Percentiles rank a stretch among this genome's conserved stretches.
phyloP scores from a whole-genome alignment of 2,329 filamentous ascomycete genomes.

The Corinectria fuckeliana region DNA sequence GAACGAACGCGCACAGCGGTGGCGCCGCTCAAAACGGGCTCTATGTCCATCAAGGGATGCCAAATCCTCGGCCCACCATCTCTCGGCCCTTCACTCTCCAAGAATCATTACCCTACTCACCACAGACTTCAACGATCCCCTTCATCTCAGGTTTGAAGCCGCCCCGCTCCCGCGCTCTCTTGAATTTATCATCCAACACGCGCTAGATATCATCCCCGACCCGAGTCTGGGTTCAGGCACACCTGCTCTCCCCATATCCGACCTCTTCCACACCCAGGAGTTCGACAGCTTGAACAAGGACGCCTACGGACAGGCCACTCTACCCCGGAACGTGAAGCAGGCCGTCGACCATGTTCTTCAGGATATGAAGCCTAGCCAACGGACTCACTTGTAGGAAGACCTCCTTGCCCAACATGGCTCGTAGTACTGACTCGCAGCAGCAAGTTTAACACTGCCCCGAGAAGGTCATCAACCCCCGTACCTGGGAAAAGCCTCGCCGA shows the following conservation, averaged over 20 bases:
- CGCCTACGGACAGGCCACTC: conserved; percentile 61
- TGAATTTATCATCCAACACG: conserved; percentile 24
- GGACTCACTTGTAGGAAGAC: conserved; percentile 68
- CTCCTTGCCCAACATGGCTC: not conserved
- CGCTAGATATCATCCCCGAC: conserved; percentile 68
- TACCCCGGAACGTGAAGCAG: conserved; percentile 71
- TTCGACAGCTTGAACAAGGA: conserved; percentile 77
- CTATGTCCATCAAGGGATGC: conserved; percentile 32
- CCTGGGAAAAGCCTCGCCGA: conserved; percentile 44
- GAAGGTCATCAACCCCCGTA: conserved; percentile 27
- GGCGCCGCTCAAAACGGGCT: conserved; percentile 46
- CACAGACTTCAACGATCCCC: conserved; percentile 79
- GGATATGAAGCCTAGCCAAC: conserved; percentile 73
- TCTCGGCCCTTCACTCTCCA: conserved; percentile 67
- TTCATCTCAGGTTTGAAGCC: conserved; percentile 71
- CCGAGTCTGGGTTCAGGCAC: conserved; percentile 65
- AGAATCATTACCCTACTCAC: conserved; percentile 82
- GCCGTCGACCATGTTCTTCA: conserved; percentile 77
- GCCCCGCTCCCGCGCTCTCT: not conserved
- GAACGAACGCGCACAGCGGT: conserved; percentile 40
- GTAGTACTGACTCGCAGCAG: conserved; percentile 48
- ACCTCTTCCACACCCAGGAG: conserved; percentile 59
- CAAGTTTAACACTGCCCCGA: conserved; percentile 55
- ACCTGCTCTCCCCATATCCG: conserved; percentile 56
- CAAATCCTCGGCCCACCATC: conserved; percentile 36